Percentiles rank a stretch among this genome's conserved stretches.
Conservation (phyloP, 2,329 filamentous ascomycete genomes). For the Pestalotiopsis sp. region DNA sequence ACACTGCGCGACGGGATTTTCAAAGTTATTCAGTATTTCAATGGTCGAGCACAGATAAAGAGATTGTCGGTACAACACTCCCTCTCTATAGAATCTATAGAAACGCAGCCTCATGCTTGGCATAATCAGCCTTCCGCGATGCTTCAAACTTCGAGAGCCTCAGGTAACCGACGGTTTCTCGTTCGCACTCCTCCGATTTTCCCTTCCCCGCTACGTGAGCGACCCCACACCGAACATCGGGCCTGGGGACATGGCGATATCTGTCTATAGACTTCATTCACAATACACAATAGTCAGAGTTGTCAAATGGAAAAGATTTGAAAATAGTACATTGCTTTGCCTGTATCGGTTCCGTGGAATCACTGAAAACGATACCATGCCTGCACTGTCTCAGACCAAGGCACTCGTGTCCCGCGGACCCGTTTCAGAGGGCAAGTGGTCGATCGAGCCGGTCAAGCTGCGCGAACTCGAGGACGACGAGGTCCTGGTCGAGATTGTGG, state of each 20-base stretch:
- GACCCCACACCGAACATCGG: neutral
- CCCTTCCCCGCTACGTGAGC: neutral
- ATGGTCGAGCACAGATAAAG: no score
- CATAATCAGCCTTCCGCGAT: neutral
- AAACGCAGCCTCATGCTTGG: neutral
- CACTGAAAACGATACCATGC: neutral
- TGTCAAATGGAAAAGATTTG: neutral
- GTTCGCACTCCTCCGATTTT: neutral
- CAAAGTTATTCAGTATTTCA: no score
- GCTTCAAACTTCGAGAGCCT: neutral
- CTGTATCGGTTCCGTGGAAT: neutral
- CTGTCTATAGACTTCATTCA: neutral
- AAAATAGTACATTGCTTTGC: neutral
- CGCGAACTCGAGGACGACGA: conserved; percentile 43
- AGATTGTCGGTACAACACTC: no score
- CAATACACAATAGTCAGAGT: neutral
- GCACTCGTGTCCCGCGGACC: conserved; percentile 34
- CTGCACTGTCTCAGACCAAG: conserved; percentile 24
- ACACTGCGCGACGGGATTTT: no score
- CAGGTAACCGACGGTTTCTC: conserved; percentile 1
- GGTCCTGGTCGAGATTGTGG: conserved; percentile 54
- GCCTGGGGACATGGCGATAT: neutral
- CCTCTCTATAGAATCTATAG: no score
- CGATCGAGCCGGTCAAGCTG: conserved; percentile 32
- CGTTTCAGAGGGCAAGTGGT: conserved; percentile 35